Conservation (phyloP, 352 stramenopile species). For the Phytophthora pistaciae region DNA sequence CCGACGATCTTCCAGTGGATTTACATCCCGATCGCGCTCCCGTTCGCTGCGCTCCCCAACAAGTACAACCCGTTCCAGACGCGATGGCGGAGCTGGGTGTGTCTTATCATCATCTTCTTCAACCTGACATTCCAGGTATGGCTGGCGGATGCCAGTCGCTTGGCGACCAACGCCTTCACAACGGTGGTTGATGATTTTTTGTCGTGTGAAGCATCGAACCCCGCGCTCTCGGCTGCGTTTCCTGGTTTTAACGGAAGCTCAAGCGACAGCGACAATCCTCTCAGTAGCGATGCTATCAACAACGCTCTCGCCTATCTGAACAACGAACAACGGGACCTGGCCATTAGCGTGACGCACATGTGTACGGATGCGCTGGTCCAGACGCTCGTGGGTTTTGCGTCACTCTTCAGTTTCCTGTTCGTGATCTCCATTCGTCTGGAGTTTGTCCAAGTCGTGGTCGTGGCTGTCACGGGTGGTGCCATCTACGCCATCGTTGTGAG, state of each 20-base stretch:
- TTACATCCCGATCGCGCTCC: conserved; percentile 76
- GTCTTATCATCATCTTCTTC: conserved; percentile 80
- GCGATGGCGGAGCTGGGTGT: conserved; percentile 79
- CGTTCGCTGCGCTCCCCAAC: conserved; percentile 77
- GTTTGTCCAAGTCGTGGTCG: conserved; percentile 87
- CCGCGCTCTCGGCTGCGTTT: conserved; percentile 31
- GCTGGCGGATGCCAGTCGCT: conserved; percentile 66
- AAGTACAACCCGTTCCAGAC: conserved; percentile 78
- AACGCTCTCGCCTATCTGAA: conserved; percentile 44
- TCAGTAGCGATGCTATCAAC: conserved; percentile 32
- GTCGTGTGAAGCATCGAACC: conserved; percentile 46
- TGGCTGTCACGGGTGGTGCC: conserved; percentile 58
- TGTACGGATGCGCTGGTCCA: conserved; percentile 72
- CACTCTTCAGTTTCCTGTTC: conserved; percentile 86
- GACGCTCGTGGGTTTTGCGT: conserved; percentile 72
- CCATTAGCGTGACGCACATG: conserved; percentile 49
- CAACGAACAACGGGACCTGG: conserved; percentile 41
- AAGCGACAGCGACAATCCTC: conserved; percentile 16
- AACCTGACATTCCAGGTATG: conserved; percentile 83
- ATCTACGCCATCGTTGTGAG: conserved; percentile 75
- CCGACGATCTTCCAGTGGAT: conserved; percentile 71
- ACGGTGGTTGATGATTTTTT: conserved; percentile 46
- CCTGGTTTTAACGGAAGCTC: conserved; percentile 34
- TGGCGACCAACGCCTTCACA: conserved; percentile 59
- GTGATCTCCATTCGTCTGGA: conserved; percentile 88